Evolutionary conservation across 2,329 filamentous ascomycete genomes (phyloP).

Genomic region (Elsinoe ampelina): DNA sequence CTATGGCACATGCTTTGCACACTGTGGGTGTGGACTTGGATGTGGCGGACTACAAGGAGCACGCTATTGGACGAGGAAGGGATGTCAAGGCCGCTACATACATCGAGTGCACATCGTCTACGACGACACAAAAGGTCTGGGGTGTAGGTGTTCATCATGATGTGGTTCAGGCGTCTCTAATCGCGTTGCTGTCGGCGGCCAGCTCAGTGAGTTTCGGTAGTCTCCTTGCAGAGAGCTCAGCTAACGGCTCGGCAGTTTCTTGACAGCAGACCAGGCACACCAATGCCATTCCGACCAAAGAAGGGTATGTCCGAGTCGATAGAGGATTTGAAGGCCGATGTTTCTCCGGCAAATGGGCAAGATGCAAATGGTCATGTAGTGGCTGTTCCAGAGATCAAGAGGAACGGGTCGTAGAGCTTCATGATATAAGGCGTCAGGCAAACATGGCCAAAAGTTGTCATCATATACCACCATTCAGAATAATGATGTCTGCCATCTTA

Average conservation of each 20-base stretch:
- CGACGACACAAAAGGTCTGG: slow-evolving; percentile 67
- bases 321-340: slow-evolving; percentile 22
- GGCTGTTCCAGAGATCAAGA: slow-evolving; percentile 24
- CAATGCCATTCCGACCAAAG: slow-evolving; percentile 52
- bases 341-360: slow-evolving; percentile 23
- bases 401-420: slow-evolving; percentile 3
- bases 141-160: slow-evolving; percentile 88
- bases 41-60: slow-evolving; percentile 92
- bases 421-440: background rate
- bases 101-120: slow-evolving; percentile 71
- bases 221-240: background rate
- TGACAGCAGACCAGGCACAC: slow-evolving; percentile 58
- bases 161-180: slow-evolving; percentile 80
- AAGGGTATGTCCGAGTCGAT: slow-evolving; percentile 32
- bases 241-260: slow-evolving; percentile 51
- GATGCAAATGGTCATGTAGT: slow-evolving; percentile 25
- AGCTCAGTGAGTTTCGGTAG: slow-evolving; percentile 58
- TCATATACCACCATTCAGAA: background rate
- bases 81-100: slow-evolving; percentile 91
- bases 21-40: slow-evolving; percentile 77
- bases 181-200: slow-evolving; percentile 75
- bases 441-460: background rate
- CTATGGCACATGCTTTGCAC: slow-evolving; percentile 71
- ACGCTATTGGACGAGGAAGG: slow-evolving; percentile 72
- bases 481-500: background rate